Evolutionary conservation across 2,329 filamentous ascomycete genomes (phyloP), one percentile per base, ranked within the genome.

Genomic region (Neofusicoccum ribis): DNA sequence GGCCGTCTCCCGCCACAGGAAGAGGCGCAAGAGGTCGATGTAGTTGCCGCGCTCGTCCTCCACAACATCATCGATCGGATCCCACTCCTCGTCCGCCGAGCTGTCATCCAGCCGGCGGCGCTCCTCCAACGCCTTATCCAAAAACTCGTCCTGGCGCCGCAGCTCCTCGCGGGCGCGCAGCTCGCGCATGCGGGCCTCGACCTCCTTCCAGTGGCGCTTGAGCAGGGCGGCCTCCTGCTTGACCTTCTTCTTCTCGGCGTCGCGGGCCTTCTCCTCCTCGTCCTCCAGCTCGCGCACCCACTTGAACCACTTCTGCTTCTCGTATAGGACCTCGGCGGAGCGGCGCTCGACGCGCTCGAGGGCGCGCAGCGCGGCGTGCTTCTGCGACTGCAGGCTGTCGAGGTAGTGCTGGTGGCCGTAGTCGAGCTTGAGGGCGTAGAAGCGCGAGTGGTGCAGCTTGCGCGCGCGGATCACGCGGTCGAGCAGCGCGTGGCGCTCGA

Each of bases 191-290:
- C 79, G 78, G n/a, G 73, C 70, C 51, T 80, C 70, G 46, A 80
- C 70, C 47, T 81, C 80, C 66, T 80, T 81, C 72, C 76, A 79
- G 68, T 84, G 79, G 5, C 83, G 74, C 67, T 76, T 80, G 67
- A 84, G 83, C 68, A 84, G 71, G 15, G 79, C 76, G 3, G 81
- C 79, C 68, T 84, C 82, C 41, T 78, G 73, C 69, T 83, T 83
- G 60, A 83, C 74, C 68, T 83, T 83, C 71, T 80, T 81, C 51
- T 79, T 79, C 69, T 84, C 83, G 50, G 79, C 82, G 50, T 83
- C 81, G 34, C 80, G 78, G 4, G 70, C 75, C 27, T 72, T 70
- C 62, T 83, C 82, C 70, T 83, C 81, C 34, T 79, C 74, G 15
- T 80, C 74, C 68, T 84, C 81, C 39, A 75, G 77, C 63, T 80